Percentiles rank a stretch among this genome's conserved stretches.
phyloP scores from a whole-genome alignment of 192 early-diverging fungal genomes.

The Podila horticola region DNA sequence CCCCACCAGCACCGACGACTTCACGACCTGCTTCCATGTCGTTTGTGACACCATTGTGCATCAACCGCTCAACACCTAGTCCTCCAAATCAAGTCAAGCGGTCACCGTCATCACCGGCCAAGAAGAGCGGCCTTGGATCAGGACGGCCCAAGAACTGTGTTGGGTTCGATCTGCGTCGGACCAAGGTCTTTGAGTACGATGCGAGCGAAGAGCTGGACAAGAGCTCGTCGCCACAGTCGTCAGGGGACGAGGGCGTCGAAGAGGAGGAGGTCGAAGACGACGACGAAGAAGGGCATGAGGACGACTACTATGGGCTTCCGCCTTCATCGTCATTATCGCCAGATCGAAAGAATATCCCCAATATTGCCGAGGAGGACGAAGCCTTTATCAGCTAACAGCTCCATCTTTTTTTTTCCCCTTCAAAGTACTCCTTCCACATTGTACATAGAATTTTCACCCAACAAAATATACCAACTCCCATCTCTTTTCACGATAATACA shows the following conservation, averaged over 20 bases:
- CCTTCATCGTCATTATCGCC: too few relatives aligned
- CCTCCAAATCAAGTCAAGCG: constrained; percentile 10
- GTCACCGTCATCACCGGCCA: constrained; percentile 25
- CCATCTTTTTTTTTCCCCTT: too few relatives aligned
- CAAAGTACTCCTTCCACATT: too few relatives aligned
- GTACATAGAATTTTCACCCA: too few relatives aligned
- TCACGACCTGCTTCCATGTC: constrained; percentile 4
- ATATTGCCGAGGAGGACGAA: too few relatives aligned
- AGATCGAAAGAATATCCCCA: too few relatives aligned
- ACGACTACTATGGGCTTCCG: too few relatives aligned
- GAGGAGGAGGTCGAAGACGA: not conserved
- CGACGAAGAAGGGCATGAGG: too few relatives aligned
- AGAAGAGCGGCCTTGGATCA: not conserved
- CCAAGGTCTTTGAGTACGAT: constrained; percentile 42
- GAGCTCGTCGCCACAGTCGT: not conserved
- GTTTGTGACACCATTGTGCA: not conserved
- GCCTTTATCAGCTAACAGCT: too few relatives aligned
- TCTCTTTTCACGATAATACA: too few relatives aligned
- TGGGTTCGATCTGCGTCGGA: constrained; percentile 26
- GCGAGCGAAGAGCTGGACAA: constrained; percentile 8
- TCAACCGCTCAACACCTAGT: not conserved
- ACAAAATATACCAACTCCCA: too few relatives aligned
- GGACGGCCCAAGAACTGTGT: constrained; percentile 8
- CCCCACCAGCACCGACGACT: not conserved
- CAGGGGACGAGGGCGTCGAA: not conserved